Evolutionary conservation across 352 stramenopile genomes (phyloP), one percentile per base, ranked within the genome.

Genomic region (Globisporangium nodosum): DNA sequence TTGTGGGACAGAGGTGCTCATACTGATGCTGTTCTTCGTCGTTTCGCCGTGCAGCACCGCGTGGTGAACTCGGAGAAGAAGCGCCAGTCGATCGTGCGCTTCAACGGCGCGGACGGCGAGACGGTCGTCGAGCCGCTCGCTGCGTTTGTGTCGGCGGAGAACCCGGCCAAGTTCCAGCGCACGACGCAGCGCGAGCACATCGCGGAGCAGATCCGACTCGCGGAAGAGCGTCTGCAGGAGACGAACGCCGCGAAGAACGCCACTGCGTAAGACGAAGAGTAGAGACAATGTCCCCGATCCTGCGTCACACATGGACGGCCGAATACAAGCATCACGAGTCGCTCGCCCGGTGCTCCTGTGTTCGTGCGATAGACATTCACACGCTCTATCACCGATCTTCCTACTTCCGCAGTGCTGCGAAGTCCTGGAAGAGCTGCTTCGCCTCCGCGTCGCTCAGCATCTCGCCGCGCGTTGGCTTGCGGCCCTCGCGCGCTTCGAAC

Each of bases 61-160:
- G 81, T 94, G 16, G 76, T 88, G 53, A 90, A 88, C 67, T 77
- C 74, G 16, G 69, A 83, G 37, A 76, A 81, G 52, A 87, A 89
- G 66, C 81, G 84, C 5, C 80, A 92, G 56, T 92, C 84, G 3
- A 92, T 92, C 40, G 81, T 94, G 40, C 81, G 84, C 12, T 94
- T 94, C 69, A 90, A 92, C 52, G 84, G 81, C 31, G 73, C 83
- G 0, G 76, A 90, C 39, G 78, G 81, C 15, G 75, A 91, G 51
- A 89, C 84, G 0, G 57, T 90, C 43, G 73, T 94, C 11, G 78
- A 76, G 42, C 78, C 84, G 16, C 68, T 94, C 12, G 58, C 80
- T 3, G 42, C 54, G 11, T 94, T 94, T 49, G 73, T 89, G 13
- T 76, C 78, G 2, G 55, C 60, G 0, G 47, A 64, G 12, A 81